These are phyloP conservation scores for Wickerhamomyces silvicola DNA, from an alignment of 805 yeast species.

Conservation along the genomic window DNA sequence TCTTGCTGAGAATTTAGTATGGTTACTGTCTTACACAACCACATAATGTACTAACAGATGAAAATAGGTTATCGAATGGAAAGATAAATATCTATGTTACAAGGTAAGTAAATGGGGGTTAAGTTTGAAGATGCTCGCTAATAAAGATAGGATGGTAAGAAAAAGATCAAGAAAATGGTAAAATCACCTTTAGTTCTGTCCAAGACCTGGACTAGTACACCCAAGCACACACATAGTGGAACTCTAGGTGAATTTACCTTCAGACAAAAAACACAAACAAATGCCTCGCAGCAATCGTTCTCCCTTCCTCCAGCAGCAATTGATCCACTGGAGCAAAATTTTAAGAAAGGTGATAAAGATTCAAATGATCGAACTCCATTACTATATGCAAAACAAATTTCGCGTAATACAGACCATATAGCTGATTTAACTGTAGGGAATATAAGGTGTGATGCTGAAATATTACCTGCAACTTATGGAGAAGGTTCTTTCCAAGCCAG, in stretches of 20 bases:
- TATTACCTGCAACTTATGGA: conserved; percentile 10
- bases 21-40: not conserved
- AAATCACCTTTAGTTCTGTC: conserved; percentile 9
- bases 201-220: conserved; percentile 3
- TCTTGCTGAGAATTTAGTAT: conserved; percentile 4
- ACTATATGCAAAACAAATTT: conserved; percentile 4
- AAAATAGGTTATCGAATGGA: conserved; percentile 74
- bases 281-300: not conserved
- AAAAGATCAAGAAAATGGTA: conserved; percentile 21
- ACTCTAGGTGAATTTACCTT: not conserved
- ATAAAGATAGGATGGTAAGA: conserved; percentile 25
- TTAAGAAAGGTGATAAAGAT: not conserved
- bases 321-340: not conserved
- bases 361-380: conserved; percentile 21
- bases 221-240: not conserved
- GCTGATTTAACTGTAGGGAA: conserved; percentile 3
- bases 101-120: conserved; percentile 36
- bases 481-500: conserved; percentile 11
- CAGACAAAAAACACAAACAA: conserved; percentile 1
- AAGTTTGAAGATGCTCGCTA: conserved; percentile 4
- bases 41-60: conserved; percentile 6
- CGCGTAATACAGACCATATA: not conserved
- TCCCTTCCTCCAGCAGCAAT: conserved; percentile 2
- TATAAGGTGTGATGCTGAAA: not conserved
- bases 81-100: conserved; percentile 70